A percentile compares a stretch with the other conserved stretches of the same genome.
Evolutionary conservation across 2,329 filamentous ascomycete genomes (phyloP).

Genomic region (Hypomyces rosellus): DNA sequence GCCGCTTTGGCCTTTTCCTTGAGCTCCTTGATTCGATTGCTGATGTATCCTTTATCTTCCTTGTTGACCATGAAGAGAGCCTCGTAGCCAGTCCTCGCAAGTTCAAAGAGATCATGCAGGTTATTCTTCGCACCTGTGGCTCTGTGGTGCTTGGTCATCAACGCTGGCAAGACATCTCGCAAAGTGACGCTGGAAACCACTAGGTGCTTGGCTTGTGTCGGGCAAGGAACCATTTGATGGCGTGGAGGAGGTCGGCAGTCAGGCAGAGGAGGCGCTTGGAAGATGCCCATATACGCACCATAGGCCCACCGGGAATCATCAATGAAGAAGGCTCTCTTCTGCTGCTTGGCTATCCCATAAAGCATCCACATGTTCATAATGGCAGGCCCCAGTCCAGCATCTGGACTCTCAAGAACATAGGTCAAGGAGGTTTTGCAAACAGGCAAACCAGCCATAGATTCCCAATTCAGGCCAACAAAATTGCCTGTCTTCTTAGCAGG

Average conservation of each 20-base stretch:
- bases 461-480: conserved; percentile 43
- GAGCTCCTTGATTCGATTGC: conserved; percentile 51
- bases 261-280: conserved; percentile 58
- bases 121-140: conserved; percentile 18
- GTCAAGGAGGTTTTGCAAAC: conserved; percentile 68
- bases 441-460: conserved; percentile 39
- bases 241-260: conserved; percentile 65
- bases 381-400: conserved; percentile 71
- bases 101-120: conserved; percentile 58
- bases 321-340: conserved; percentile 73
- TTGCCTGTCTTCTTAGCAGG: conserved; percentile 35
- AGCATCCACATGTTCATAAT: conserved; percentile 78
- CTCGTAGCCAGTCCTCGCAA: conserved; percentile 67
- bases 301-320: conserved; percentile 82
- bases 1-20: conserved; percentile 38
- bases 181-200: conserved; percentile 66
- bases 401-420: conserved; percentile 64
- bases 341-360: conserved; percentile 70
- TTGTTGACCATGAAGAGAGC: conserved; percentile 63
- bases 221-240: conserved; percentile 73
- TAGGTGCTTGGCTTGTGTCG: conserved; percentile 67
- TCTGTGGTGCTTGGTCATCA: conserved; percentile 29
- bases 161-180: conserved; percentile 56
- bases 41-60: conserved; percentile 61
- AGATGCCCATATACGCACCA: conserved; percentile 67